Evolutionary conservation across 202 grass and related monocot genomes (phyloP).

Genomic region (Musa balbisiana): DNA sequence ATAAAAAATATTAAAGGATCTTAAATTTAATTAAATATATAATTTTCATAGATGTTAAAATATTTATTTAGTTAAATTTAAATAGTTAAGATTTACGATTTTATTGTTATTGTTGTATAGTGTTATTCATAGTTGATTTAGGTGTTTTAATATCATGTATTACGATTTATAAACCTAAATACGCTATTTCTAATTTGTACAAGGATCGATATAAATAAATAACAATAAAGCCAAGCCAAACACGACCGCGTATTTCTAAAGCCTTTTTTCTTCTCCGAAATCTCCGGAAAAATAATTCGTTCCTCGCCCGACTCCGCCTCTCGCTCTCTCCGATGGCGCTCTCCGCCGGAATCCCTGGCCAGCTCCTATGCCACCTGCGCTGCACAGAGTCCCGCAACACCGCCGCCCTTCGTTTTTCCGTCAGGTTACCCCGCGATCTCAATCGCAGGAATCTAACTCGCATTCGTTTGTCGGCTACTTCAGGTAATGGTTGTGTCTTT

Average conservation of each 20-base stretch:
- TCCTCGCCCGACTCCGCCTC: background rate
- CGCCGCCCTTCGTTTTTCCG: background rate
- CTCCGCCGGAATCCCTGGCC: slow-evolving; percentile 6
- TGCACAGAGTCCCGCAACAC: no score
- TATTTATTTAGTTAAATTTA: no score
- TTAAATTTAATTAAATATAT: no score
- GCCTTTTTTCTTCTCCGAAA: background rate
- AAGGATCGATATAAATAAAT: background rate
- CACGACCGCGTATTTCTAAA: background rate
- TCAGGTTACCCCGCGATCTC: slow-evolving; percentile 1
- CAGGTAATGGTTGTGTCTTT: background rate
- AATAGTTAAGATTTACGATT: no score
- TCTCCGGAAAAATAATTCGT: background rate
- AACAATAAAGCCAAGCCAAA: background rate
- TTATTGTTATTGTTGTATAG: no score
- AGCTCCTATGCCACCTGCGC: background rate
- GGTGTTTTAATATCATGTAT: no score
- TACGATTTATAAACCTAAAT: no score
- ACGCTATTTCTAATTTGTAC: no score
- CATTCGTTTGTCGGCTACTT: background rate
- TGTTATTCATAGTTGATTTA: no score
- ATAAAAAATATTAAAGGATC: no score
- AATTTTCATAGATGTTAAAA: no score
- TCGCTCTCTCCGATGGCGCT: slow-evolving; percentile 7
- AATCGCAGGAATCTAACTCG: background rate